Evolutionary conservation across 225 moss, liverwort and hornwort genomes (phyloP), one percentile per base, ranked within the genome.

Genomic region (Straminergon stramineum): DNA sequence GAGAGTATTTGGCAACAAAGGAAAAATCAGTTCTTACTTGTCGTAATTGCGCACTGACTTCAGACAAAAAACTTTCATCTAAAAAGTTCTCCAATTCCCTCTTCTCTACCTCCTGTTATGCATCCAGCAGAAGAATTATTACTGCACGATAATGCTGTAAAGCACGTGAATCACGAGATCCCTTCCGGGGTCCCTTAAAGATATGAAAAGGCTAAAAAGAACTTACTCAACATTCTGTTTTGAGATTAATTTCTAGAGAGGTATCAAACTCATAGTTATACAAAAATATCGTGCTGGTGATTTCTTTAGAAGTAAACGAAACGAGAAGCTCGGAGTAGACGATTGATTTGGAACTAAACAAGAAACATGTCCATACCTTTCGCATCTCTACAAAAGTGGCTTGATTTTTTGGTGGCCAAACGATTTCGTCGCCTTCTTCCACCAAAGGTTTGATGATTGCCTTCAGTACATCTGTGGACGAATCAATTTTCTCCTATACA

Each of bases 21-120:
- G 51, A 64, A 84, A 56, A 69, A 15, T 67, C 48, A 84, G 41
- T 84, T 88, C 88, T 90, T 86, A 97, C 97, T 96, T 99, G 95
- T 80, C 99, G 94, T 91, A 99, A 86, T 91, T 99, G 99, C 63
- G 99, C 99, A 93, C 92, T 96, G 74, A 97, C 97, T 90, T 99
- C 97, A 82, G 95, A 95, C 79, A 99, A 91, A 94, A 99, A 97
- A 81, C 92, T 93, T 88, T 99, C 99, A 91, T 97, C 97, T 75
- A 97, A 85, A 86, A 91, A 90, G 73, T 93, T 96, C 91, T 93
- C 96, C 68, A 89, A 70, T 67, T 97, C 97, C 84, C 93, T 94
- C 88, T 80, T 95, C 70, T 95, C 89, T 65, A 99, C 95, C 89
- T 97, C 97, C 99, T 99, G 93, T 78, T 76, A 87, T 73, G 84